Percentiles rank a stretch among this genome's conserved stretches.
These are phyloP conservation scores for Vanilla planifolia DNA, from an alignment of 106 monocot species.

Conservation along the genomic window DNA sequence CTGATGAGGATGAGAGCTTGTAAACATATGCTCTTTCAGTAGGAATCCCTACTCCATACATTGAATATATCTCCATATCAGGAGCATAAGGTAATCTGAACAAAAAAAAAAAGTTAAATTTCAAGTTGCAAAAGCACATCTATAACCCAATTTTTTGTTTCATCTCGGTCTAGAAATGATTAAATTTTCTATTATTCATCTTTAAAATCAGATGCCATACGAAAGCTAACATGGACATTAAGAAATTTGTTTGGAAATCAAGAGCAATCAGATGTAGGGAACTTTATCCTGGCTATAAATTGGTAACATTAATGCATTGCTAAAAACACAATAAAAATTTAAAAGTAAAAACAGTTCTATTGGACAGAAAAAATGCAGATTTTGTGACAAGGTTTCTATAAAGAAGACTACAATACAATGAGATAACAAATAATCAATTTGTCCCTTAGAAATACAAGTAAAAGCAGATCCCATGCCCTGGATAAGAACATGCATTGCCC, in stretches of 20 bases:
- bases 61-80: slow-evolving; percentile 93
- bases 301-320: no score
- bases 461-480: neutral
- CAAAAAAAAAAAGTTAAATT: slow-evolving; percentile 5
- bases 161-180: neutral
- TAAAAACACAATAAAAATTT: no score
- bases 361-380: no score
- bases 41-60: slow-evolving; percentile 95
- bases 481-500: neutral
- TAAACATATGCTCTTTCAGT: slow-evolving; percentile 97
- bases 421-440: neutral
- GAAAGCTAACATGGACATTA: no score
- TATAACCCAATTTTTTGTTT: no score
- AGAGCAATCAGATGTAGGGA: no score
- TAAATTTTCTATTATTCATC: neutral
- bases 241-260: no score
- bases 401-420: neutral
- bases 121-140: no score
- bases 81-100: slow-evolving; percentile 90
- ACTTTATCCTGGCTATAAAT: no score
- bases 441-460: neutral
- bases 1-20: slow-evolving; percentile 61
- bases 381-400: neutral
- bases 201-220: no score
- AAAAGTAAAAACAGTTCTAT: no score